These are phyloP conservation scores for Drechslera avenae DNA, from an alignment of 2,329 filamentous ascomycete genomes.

Conservation along the genomic window DNA sequence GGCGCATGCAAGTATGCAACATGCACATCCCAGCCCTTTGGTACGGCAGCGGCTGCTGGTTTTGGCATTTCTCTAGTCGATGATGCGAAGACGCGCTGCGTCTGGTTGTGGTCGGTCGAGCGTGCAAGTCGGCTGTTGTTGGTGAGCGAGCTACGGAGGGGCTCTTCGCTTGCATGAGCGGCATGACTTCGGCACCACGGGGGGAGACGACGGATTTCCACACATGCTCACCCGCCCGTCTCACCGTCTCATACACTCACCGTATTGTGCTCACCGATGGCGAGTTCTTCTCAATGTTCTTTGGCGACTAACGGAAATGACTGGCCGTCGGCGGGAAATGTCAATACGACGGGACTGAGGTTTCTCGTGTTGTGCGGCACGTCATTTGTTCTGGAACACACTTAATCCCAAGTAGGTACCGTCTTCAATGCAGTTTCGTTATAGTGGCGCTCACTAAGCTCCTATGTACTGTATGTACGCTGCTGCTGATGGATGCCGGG, in stretches of 20 bases:
- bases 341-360: slow-evolving; percentile 1
- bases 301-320: slow-evolving; percentile 6
- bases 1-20: slow-evolving; percentile 37
- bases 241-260: not conserved
- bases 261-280: not conserved
- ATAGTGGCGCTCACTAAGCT: slow-evolving; percentile 23
- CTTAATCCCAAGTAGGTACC: slow-evolving; percentile 8
- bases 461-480: too few species aligned
- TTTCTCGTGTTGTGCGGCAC: slow-evolving; percentile 20
- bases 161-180: slow-evolving; percentile 1
- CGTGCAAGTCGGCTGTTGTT: not conserved
- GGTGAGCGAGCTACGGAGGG: not conserved
- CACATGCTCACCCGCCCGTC: not conserved
- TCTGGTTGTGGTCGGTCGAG: not conserved
- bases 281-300: not conserved
- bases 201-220: not conserved
- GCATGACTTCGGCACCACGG: slow-evolving; percentile 9
- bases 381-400: slow-evolving; percentile 18
- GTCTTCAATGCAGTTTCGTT: slow-evolving; percentile 16
- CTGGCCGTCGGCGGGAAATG: slow-evolving; percentile 12
- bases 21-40: slow-evolving; percentile 40
- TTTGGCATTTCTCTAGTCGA: slow-evolving; percentile 4
- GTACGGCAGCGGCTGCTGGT: slow-evolving; percentile 14
- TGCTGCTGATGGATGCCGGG: slow-evolving; percentile 3
- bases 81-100: not conserved